phyloP scores from a whole-genome alignment of 2,329 filamentous ascomycete species.

The Zymoseptoria ardabiliae region DNA sequence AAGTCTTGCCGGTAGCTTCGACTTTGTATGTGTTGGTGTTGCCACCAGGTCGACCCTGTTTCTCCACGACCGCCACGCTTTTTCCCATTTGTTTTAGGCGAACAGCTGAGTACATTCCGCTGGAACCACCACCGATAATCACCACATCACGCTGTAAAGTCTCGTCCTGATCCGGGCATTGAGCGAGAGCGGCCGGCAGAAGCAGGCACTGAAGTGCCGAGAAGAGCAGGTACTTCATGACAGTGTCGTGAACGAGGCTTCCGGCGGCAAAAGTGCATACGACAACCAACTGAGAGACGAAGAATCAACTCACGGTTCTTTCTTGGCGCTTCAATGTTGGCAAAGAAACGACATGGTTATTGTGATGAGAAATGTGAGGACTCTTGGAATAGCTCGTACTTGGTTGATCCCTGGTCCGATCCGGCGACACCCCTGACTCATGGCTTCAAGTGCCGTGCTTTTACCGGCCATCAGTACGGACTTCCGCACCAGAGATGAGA shows the following conservation, averaged over 20 bases:
- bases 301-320: too few species aligned
- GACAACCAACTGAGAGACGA: too few species aligned
- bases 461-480: not conserved
- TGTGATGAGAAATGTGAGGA: not conserved
- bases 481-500: not conserved
- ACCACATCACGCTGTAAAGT: constrained; percentile 23
- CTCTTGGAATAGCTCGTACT: not conserved
- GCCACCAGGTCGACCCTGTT: constrained; percentile 37
- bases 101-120: constrained; percentile 37
- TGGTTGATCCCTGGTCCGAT: not conserved
- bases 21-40: constrained; percentile 44
- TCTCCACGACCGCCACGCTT: constrained; percentile 36
- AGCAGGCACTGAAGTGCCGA: not conserved
- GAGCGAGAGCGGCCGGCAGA: not conserved
- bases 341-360: not conserved
- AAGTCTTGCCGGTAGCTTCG: constrained; percentile 25
- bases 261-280: too few species aligned
- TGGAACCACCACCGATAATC: constrained; percentile 39
- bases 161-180: not conserved
- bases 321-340: too few species aligned
- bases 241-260: not conserved
- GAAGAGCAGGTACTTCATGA: not conserved
- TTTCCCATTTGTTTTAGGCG: constrained; percentile 32
- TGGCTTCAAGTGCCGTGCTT: not conserved
- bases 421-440: not conserved